Base-by-base conservation (phyloP, 441 rosid genomes). In the Eruca vesicaria region DNA sequence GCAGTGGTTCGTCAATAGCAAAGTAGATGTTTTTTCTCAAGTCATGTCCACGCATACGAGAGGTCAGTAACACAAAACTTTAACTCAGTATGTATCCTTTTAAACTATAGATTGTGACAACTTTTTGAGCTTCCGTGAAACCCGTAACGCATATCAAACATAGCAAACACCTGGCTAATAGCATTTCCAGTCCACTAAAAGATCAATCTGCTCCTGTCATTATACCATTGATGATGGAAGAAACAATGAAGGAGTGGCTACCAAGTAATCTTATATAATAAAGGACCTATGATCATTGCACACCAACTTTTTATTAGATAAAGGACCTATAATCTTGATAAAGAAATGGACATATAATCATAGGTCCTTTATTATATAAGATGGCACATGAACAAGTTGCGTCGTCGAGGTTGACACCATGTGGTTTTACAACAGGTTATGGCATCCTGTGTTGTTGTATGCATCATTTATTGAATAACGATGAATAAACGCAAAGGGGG, bases 331-430 rank as follows among this genome's bases (percentile, higher is more conserved):
- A 29, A 85, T 94, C 0, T 86, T 82, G 21, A 88, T 87, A 45
- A 86, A 84, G 88, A 94, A 91, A n/a, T n/a, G n/a, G n/a, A n/a
- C n/a, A n/a, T n/a, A n/a, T n/a, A n/a, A n/a, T n/a, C n/a, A n/a
- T n/a, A n/a, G n/a, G n/a, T n/a, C n/a, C n/a, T n/a, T n/a, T n/a
- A n/a, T n/a, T n/a, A n/a, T n/a, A n/a, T n/a, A n/a, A n/a, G 80
- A 60, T 94, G 98, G 97, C 97, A 94, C 63, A 85, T 92, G 6
- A 94, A 94, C 69, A 88, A 90, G 97, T 7, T 87, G 62, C 15
- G 87, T 87, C 0, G 93, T 88, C 21, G 86, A 94, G 74, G 97
- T 91, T 19, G 98, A 94, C 65, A 63, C 61, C 4, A 82, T 88
- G 92, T 94, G 96, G 96, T 89, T 94, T 68, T 70, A n/a, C 78